Base-by-base conservation (phyloP, 306 rosid species). In the Ceratonia siliqua region DNA sequence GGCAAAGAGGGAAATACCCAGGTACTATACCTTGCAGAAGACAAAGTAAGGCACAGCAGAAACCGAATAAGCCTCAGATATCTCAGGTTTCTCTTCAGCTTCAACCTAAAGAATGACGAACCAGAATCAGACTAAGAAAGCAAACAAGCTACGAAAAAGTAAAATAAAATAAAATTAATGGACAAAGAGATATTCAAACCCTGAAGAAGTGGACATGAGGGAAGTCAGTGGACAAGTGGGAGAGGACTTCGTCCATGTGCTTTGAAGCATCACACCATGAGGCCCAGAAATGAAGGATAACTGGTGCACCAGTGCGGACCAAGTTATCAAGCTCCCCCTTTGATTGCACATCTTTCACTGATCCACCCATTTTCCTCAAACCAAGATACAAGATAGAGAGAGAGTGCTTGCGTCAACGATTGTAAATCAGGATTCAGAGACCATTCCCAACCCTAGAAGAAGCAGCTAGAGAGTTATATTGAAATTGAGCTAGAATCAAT, bases 261-360 rank as follows among this genome's bases (percentile, higher is more conserved):
- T 87, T 90, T 3, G 98, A 94, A 75, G 98, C 98, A 30, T 88
- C 97, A 52, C 98, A 94, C 98, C 98, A 94, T 2, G 96, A 84
- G 0, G 98, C 98, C 98, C 98, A 94, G 82, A 94, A 94, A 78
- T 94, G 97, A 12, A 92, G 85, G 12, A 82, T 67, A 8, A 85
- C 90, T 8, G 90, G 88, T 5, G 86, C 84, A 0, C 94, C 97
- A n/a, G 87, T 71, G 41, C 59, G 70, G 18, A 92, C 86, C 25
- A 86, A 46, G 62, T 41, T 74, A 62, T 90, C 97, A 3, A 91
- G 77, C 86, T 92, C 98, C 15, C 30, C 32, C 83, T 90, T 87
- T 4, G 97, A 92, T 36, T 90, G 71, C 73, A 87, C 91, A 22
- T 94, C 90, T 55, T 81, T 81, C 71, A 88, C 95, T 0, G 97